Evolutionary conservation across 176 grass and related monocot genomes (phyloP).

Genomic region (Ampelocalamus luodianensis): DNA sequence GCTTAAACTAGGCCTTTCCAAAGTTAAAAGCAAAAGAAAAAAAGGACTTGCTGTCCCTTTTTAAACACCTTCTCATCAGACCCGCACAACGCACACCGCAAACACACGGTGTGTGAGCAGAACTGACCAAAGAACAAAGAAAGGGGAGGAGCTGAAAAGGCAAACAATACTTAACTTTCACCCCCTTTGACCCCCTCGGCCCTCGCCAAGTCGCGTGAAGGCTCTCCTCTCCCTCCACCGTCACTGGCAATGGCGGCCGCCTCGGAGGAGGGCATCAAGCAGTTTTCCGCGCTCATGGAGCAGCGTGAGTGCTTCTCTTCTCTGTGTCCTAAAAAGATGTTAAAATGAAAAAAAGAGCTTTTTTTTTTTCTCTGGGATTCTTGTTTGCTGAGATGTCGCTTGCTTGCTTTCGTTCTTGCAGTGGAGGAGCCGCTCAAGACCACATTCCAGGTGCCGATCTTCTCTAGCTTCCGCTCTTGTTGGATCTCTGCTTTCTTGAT

Average conservation of each 20-base stretch:
- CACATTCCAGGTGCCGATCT: constrained; percentile 83
- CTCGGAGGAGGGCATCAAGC: constrained; percentile 83
- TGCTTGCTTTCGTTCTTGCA: constrained; percentile 50
- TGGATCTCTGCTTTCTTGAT: constrained; percentile 37
- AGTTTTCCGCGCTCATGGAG: constrained; percentile 77
- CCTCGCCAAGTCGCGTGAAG: not conserved
- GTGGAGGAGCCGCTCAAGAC: constrained; percentile 78
- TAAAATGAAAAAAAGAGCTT: not conserved
- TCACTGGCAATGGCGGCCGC: constrained; percentile 66
- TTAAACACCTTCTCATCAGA: not conserved
- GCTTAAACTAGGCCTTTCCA: no score
- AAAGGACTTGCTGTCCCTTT: not conserved
- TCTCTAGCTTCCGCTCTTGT: constrained; percentile 28
- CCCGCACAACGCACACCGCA: not conserved
- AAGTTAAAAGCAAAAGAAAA: not conserved
- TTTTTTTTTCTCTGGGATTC: not conserved
- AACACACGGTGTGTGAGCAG: not conserved
- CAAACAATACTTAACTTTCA: not conserved
- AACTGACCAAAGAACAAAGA: not conserved
- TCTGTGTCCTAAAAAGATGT: not conserved
- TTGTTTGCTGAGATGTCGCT: constrained; percentile 40
- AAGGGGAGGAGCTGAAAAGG: constrained; percentile 19
- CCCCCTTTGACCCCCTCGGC: constrained; percentile 34
- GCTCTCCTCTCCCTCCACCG: not conserved
- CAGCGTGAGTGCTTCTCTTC: constrained; percentile 55